phyloP scores from a whole-genome alignment of 768 basidiomycete genomes.

The Amylocystis lapponica region DNA sequence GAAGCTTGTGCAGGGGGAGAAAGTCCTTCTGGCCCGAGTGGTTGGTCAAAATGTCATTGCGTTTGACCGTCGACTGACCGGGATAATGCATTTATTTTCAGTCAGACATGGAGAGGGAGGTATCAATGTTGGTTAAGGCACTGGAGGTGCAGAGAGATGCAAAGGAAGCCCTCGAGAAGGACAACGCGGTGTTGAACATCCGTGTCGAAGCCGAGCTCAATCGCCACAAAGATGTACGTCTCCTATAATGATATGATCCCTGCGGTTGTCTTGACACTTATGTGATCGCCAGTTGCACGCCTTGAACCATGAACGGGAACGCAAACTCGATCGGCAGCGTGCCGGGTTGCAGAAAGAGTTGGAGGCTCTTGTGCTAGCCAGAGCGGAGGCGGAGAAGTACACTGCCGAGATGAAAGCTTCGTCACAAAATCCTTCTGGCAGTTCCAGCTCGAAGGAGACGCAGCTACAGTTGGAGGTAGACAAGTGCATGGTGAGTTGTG shows the following conservation, averaged over 20 bases:
- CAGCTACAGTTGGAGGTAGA: slow-evolving; percentile 45
- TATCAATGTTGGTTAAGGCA: slow-evolving; percentile 26
- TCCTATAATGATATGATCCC: too few relatives aligned
- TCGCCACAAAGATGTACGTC: too few relatives aligned
- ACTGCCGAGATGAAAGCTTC: slow-evolving; percentile 34
- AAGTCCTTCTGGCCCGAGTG: slow-evolving; percentile 49
- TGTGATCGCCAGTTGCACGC: not conserved
- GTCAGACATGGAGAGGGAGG: slow-evolving; percentile 42
- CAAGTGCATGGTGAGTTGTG: slow-evolving; percentile 50
- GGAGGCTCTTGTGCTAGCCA: slow-evolving; percentile 42
- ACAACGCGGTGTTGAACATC: slow-evolving; percentile 27
- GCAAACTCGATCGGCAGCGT: slow-evolving; percentile 23
- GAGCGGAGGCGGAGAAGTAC: slow-evolving; percentile 49
- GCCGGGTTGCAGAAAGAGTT: slow-evolving; percentile 37
- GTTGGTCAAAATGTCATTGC: slow-evolving; percentile 40
- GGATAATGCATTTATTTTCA: too few relatives aligned
- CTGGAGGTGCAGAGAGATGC: slow-evolving; percentile 23
- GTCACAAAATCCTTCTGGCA: slow-evolving; percentile 20
- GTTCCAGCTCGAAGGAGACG: slow-evolving; percentile 25
- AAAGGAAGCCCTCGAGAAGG: slow-evolving; percentile 25
- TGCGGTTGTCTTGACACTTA: not conserved
- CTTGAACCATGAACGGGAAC: not conserved
- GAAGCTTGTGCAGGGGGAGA: slow-evolving; percentile 56
- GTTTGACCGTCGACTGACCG: too few relatives aligned
- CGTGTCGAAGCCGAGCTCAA: slow-evolving; percentile 31